Conservation (phyloP, 164 flowering plant genomes). For the Saururus chinensis region DNA sequence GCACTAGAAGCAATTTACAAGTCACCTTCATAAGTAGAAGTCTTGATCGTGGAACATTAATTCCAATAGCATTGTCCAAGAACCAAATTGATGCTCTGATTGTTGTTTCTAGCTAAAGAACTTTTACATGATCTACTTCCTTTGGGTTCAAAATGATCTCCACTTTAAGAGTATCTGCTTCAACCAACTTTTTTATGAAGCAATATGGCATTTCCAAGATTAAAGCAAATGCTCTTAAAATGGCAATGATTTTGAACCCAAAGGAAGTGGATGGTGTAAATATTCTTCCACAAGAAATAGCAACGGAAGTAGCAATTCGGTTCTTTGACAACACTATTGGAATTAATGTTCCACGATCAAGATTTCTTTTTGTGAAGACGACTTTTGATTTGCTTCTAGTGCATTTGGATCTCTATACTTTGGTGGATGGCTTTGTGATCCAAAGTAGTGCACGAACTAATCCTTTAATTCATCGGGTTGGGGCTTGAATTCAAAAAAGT, state of each 20-base stretch:
- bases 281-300: constrained; percentile 98
- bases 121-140: no score
- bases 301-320: constrained; percentile 97
- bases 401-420: constrained; percentile 93
- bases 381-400: constrained; percentile 96
- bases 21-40: no score
- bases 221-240: constrained; percentile 79
- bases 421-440: constrained; percentile 55
- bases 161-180: no score
- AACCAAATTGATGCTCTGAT: no score
- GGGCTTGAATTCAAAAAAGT: constrained; percentile 98
- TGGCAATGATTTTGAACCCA: constrained; percentile 97
- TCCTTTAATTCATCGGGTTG: constrained; percentile 66
- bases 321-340: constrained; percentile 95
- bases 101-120: no score
- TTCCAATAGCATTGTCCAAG: no score
- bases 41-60: no score
- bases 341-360: constrained; percentile 84
- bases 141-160: no score
- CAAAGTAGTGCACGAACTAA: constrained; percentile 61
- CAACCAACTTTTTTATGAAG: no score
- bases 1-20: no score
- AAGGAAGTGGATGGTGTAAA: constrained; percentile 93
- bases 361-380: constrained; percentile 97
- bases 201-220: no score